Percentiles rank a stretch among this genome's conserved stretches.
Conservation (phyloP, 306 rosid genomes). For the Bauhinia variegata region DNA sequence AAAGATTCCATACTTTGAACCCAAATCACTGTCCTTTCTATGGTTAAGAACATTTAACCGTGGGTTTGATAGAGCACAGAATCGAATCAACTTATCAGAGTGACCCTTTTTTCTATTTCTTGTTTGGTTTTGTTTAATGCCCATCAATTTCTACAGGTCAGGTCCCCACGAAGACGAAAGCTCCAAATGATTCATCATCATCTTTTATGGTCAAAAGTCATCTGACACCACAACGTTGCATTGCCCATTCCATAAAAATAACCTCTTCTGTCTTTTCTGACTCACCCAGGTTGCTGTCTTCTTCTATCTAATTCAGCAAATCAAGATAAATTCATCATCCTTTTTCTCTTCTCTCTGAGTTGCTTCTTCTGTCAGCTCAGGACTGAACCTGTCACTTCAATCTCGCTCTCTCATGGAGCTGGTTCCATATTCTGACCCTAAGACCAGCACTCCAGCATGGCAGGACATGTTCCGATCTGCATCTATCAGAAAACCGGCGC, state of each 20-base stretch:
- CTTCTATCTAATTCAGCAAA: neutral
- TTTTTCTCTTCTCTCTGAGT: neutral
- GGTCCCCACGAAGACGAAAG: too few relatives aligned
- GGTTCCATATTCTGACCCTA: slow-evolving; percentile 70
- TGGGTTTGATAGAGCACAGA: too few relatives aligned
- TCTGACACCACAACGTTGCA: neutral
- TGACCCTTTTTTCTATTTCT: too few relatives aligned
- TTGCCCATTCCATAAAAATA: too few relatives aligned
- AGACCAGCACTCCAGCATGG: slow-evolving; percentile 72
- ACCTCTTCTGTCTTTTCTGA: neutral
- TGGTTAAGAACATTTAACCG: too few relatives aligned
- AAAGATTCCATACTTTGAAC: too few relatives aligned
- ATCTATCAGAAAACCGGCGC: slow-evolving; percentile 51
- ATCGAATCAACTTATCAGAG: too few relatives aligned
- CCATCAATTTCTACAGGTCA: too few relatives aligned
- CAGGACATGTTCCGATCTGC: slow-evolving; percentile 98
- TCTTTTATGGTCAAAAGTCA: too few relatives aligned
- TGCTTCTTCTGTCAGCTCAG: slow-evolving; percentile 22
- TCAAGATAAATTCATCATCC: neutral
- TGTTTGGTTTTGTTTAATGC: too few relatives aligned
- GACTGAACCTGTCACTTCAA: neutral
- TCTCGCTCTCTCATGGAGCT: slow-evolving; percentile 51
- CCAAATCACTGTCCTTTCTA: too few relatives aligned
- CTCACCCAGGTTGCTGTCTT: neutral
- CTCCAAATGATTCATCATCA: neutral